Base-by-base conservation (phyloP, 2,329 filamentous ascomycete genomes). In the Aspergillus amoenus region DNA sequence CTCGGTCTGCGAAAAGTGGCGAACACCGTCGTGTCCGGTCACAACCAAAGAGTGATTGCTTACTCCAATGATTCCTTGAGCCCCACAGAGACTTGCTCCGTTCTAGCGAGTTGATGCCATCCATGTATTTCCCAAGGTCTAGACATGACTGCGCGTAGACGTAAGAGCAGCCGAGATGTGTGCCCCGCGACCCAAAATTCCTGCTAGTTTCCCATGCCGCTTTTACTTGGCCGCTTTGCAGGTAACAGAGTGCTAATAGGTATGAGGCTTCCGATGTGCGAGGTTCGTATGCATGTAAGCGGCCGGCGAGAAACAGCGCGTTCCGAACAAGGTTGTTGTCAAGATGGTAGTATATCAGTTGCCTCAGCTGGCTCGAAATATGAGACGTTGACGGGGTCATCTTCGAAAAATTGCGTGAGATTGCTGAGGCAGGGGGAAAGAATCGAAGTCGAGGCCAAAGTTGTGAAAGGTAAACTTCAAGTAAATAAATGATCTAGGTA, bases 271-370 rank as follows among this genome's bases (percentile, higher is more conserved):
- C 94, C 57, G 84, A 82, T 18, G 88, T 90, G 67, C 89, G 87
- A 22, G 89, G 85, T 67, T 97, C 93, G 66, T 93, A 90, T 50
- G 91, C 93, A 61, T 87, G 83, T 18, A 97, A 84, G 63, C 94
- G 87, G 69, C 93, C 91, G 59, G 94, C 90, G 60, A 96, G 91
- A 78, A 99, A 99, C 42, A 96, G 86, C 56, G 94, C 94, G 71
- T 96, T 97, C 55, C 93, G 87, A 70, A 89, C 83, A 39, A 93
- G 86, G 69, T 92, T 88, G 72, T 96, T 96, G 80, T 99, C 94
- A 73, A 99, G 86, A 70, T 88, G 82, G 72, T 89, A 88, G 76
- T 86, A 87, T 61, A 89, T 83, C 48, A 88, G 78, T 66, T 88
- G 84, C 68, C 85, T 80, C 67, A 88, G 78, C 72, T 88, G 86